Evolutionary conservation across 2,329 filamentous ascomycete genomes (phyloP).

Genomic region (Cladophialophora psammophila): DNA sequence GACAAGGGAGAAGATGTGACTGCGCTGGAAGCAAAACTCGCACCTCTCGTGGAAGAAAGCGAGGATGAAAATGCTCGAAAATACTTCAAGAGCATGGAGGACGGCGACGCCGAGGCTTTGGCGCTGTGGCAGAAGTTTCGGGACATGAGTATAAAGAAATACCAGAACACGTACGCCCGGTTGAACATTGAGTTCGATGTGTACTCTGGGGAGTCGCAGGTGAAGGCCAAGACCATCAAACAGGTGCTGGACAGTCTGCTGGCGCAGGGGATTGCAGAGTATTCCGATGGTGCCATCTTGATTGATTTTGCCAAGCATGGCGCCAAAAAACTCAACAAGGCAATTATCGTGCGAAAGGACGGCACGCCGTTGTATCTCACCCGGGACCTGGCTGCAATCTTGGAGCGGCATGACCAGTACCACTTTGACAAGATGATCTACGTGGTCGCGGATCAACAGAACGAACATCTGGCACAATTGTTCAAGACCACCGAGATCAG

Average conservation of each 20-base stretch:
- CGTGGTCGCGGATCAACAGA: slow-evolving; percentile 69
- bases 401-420: slow-evolving; percentile 68
- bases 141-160: slow-evolving; percentile 69
- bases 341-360: slow-evolving; percentile 70
- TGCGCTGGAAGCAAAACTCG: slow-evolving; percentile 54
- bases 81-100: slow-evolving; percentile 74
- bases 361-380: slow-evolving; percentile 74
- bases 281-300: slow-evolving; percentile 70
- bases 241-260: slow-evolving; percentile 66
- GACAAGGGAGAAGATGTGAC: slow-evolving; percentile 58
- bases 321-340: slow-evolving; percentile 71
- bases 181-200: slow-evolving; percentile 71
- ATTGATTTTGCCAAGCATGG: slow-evolving; percentile 74
- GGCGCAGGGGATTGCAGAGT: slow-evolving; percentile 67
- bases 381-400: slow-evolving; percentile 71
- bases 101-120: slow-evolving; percentile 65
- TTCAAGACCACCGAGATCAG: slow-evolving; percentile 71
- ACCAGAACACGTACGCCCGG: slow-evolving; percentile 68
- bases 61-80: slow-evolving; percentile 60
- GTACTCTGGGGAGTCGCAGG: slow-evolving; percentile 73
- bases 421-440: slow-evolving; percentile 74
- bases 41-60: slow-evolving; percentile 58
- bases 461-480: slow-evolving; percentile 69
- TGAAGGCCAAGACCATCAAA: slow-evolving; percentile 68
- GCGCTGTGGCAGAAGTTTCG: slow-evolving; percentile 70